Evolutionary conservation across 768 basidiomycete genomes (phyloP), one percentile per base, ranked within the genome.

Genomic region (Clavulina sp.): DNA sequence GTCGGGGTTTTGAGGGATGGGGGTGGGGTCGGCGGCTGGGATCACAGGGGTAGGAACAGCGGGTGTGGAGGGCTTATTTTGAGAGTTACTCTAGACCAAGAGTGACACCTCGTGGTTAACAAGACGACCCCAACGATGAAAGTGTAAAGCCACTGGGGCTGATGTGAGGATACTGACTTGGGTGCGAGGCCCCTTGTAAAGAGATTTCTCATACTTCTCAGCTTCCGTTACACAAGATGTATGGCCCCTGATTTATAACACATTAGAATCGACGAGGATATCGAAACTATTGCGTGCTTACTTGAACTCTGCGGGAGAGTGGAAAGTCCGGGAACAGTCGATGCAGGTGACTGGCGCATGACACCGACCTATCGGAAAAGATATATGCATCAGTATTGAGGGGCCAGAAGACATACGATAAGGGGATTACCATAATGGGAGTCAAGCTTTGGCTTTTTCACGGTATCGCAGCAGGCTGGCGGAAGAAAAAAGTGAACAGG

Each of bases 361-460:
- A 60, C 84, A 88, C 41, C 72, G 68, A 28, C 60, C 62, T 47
- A 44, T 62, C 57, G 6, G 60, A 38, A 38, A 7, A 29, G 13
- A 28, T 33, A 16, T 16, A 30, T 46, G 7, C 43, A 46, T 46
- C 24, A 46, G 43, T 9, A 46, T 16, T 46, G 43, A 46, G 26
- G 7, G 34, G 34, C 34, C 19, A 26, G 24, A 46, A 46, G 7
- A 7, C 13, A 16, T 13, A 30, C 6, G 32, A 33, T 16, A 49
- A 29, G 13, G 13, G 13, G 13, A 16, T 1, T 31, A 48, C 48
- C 34, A 32, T 50, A 24, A 52, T 93, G 89, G 61, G 80, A 76
- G 64, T 93, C 87, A 1, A 95, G 73, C 64, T 91, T 89, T 9
- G 91, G 91, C 60, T 95, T 95, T 65, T 88, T 95, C 28, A 93